Conservation (phyloP, 768 basidiomycete genomes). For the Suillus tomentosus region DNA sequence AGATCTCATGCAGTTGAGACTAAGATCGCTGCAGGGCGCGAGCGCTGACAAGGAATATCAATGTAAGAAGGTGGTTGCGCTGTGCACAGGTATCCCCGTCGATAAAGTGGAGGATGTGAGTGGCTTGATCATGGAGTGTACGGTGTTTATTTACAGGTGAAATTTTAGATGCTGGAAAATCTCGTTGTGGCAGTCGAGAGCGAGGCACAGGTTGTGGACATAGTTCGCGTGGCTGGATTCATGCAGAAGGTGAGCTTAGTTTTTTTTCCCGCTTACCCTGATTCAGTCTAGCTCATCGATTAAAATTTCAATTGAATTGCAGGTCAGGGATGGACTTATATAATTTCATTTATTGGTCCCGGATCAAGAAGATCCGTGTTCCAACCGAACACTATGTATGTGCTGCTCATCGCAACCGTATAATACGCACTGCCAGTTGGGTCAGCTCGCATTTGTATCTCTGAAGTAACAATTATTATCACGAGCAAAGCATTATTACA, state of each 20-base stretch:
- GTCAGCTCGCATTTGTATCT: slow-evolving; percentile 29
- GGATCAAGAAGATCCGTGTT: slow-evolving; percentile 5
- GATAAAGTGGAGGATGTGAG: slow-evolving; percentile 91
- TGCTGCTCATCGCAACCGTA: slow-evolving; percentile 5
- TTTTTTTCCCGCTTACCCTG: slow-evolving; percentile 23
- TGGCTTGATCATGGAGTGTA: slow-evolving; percentile 24
- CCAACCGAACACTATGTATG: not conserved
- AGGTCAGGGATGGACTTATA: slow-evolving; percentile 46
- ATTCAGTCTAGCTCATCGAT: slow-evolving; percentile 22
- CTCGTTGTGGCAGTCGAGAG: slow-evolving; percentile 88
- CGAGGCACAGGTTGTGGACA: slow-evolving; percentile 78
- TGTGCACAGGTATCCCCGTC: slow-evolving; percentile 83
- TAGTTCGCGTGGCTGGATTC: slow-evolving; percentile 84
- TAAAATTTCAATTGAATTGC: slow-evolving; percentile 19
- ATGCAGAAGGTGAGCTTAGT: slow-evolving; percentile 74
- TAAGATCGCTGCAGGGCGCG: slow-evolving; percentile 72
- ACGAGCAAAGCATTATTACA: slow-evolving; percentile 24
- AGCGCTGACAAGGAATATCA: slow-evolving; percentile 89
- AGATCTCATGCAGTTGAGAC: slow-evolving; percentile 66
- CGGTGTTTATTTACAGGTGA: slow-evolving; percentile 27
- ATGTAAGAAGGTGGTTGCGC: slow-evolving; percentile 87
- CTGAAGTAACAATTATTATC: slow-evolving; percentile 28
- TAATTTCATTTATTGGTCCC: slow-evolving; percentile 29
- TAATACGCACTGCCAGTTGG: slow-evolving; percentile 1
- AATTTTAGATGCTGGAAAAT: slow-evolving; percentile 74